phyloP scores from a whole-genome alignment of 768 basidiomycete genomes.

The Podaxis pistillaris region DNA sequence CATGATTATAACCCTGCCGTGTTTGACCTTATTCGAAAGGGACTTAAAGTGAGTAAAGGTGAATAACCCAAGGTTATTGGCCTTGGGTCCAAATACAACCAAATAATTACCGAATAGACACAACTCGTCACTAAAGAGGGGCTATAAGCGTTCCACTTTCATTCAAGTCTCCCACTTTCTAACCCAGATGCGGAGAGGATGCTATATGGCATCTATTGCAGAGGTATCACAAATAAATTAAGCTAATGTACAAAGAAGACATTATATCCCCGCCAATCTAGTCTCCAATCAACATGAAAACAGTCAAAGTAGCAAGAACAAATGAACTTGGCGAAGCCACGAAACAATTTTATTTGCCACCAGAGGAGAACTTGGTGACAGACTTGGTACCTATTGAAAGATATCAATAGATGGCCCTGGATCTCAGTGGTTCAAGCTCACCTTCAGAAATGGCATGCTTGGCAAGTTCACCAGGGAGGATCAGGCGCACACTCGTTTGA shows the following conservation, averaged over 20 bases:
- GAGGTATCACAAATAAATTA: conserved; percentile 12
- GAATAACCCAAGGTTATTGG: neutral
- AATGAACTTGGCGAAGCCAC: neutral
- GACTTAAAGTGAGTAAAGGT: neutral
- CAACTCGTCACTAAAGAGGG: too few relatives aligned
- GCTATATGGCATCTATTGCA: neutral
- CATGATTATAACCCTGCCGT: conserved; percentile 30
- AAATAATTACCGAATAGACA: neutral
- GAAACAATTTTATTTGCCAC: conserved; percentile 7
- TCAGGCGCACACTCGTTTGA: conserved; percentile 94
- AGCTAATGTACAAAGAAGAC: conserved; percentile 11
- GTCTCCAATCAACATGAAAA: conserved; percentile 1
- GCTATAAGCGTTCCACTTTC: too few relatives aligned
- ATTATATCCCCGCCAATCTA: conserved; percentile 5
- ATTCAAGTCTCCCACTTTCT: too few relatives aligned
- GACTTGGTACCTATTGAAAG: conserved; percentile 95
- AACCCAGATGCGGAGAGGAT: neutral
- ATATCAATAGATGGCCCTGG: conserved; percentile 89
- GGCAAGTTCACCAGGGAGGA: conserved; percentile 96
- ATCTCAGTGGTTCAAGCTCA: conserved; percentile 14
- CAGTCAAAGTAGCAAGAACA: neutral
- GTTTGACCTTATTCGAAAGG: neutral
- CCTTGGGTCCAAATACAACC: conserved; percentile 3
- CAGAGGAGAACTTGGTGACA: conserved; percentile 47
- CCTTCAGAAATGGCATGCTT: conserved; percentile 99